These are phyloP conservation scores for Solanum bukasovii DNA, from an alignment of 257 asterid genomes.

Conservation along the genomic window DNA sequence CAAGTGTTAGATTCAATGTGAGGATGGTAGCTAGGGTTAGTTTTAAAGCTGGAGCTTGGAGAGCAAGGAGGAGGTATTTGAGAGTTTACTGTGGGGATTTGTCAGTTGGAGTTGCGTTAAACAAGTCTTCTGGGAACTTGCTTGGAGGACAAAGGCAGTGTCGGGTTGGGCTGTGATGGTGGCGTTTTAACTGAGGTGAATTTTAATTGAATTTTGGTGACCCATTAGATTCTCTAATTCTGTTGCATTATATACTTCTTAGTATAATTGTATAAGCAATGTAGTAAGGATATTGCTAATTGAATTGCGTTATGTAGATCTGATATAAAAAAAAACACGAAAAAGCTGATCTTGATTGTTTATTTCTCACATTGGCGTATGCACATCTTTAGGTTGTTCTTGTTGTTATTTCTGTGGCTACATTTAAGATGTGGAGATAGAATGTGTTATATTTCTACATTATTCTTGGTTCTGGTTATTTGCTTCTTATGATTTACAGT, in stretches of 20 bases:
- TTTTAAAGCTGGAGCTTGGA: constrained; percentile 78
- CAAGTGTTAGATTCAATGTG: constrained; percentile 39
- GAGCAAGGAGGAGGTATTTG: constrained; percentile 50
- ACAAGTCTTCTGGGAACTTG: constrained; percentile 36
- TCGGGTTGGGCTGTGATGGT: constrained; percentile 54
- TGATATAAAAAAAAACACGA: background rate
- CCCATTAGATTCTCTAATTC: background rate
- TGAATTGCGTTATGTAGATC: background rate
- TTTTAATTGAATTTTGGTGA: background rate
- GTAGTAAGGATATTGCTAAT: background rate
- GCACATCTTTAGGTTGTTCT: background rate
- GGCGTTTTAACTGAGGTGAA: background rate
- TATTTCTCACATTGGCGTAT: background rate
- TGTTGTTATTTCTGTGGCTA: background rate
- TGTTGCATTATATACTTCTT: background rate
- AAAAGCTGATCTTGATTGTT: background rate
- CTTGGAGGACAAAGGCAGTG: constrained; percentile 51
- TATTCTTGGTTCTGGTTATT: background rate
- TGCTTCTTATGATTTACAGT: background rate
- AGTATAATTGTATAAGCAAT: background rate
- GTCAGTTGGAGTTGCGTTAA: constrained; percentile 28
- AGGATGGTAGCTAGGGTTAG: constrained; percentile 52
- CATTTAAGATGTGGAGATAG: background rate
- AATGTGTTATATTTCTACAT: background rate
- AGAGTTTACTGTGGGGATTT: constrained; percentile 71